phyloP scores from a whole-genome alignment of 1,284 basidiomycete genomes.

The Malassezia brasiliensis region DNA sequence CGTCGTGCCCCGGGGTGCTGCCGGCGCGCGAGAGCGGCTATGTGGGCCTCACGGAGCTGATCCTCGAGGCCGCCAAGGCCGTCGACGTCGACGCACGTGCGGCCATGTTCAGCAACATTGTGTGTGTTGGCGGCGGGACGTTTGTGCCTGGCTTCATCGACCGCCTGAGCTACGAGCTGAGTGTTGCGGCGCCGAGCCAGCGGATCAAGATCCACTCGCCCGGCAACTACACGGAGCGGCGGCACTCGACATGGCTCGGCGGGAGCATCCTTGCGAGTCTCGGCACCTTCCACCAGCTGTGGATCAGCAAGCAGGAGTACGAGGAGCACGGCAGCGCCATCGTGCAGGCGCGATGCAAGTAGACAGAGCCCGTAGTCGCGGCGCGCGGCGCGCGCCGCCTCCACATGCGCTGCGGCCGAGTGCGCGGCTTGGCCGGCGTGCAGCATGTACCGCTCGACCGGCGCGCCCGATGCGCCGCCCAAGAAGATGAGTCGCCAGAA shows the following conservation, averaged over 20 bases:
- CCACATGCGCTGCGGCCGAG: slow-evolving; percentile 3
- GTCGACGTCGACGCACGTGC: slow-evolving; percentile 87
- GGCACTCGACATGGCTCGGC: slow-evolving; percentile 44
- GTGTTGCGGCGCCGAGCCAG: slow-evolving; percentile 62
- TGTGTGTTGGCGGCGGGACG: slow-evolving; percentile 83
- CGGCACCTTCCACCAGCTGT: slow-evolving; percentile 47
- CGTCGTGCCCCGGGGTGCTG: slow-evolving; percentile 20
- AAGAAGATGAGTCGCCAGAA: slow-evolving; percentile 23
- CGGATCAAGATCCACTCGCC: slow-evolving; percentile 45
- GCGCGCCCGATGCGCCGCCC: no score
- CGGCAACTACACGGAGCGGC: slow-evolving; percentile 42
- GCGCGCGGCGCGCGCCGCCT: no score
- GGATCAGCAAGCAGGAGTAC: slow-evolving; percentile 47
- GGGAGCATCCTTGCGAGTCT: slow-evolving; percentile 41
- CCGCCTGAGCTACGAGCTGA: slow-evolving; percentile 69
- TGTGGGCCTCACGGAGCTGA: slow-evolving; percentile 51
- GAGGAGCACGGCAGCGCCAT: slow-evolving; percentile 44
- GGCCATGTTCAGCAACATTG: slow-evolving; percentile 80
- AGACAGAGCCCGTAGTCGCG: not conserved
- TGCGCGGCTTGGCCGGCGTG: no score
- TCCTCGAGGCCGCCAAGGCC: slow-evolving; percentile 67
- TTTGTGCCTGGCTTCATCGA: slow-evolving; percentile 77
- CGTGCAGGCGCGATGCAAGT: slow-evolving; percentile 45
- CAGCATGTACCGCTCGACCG: no score
- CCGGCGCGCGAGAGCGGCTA: slow-evolving; percentile 4